phyloP scores from a whole-genome alignment of 768 basidiomycete species.

The Omphalotus guepiniiformis region DNA sequence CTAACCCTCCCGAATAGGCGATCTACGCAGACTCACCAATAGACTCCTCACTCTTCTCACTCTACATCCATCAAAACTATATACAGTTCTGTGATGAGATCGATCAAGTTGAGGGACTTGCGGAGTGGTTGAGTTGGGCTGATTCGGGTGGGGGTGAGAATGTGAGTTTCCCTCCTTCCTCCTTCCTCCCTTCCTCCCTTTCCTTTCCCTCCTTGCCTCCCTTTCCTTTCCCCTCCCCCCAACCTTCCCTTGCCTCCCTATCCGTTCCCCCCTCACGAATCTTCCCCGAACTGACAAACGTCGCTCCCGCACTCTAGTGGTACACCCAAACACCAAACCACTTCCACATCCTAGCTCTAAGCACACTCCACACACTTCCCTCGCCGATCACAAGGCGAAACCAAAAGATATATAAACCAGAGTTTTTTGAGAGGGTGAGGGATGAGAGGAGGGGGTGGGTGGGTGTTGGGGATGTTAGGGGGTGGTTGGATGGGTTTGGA shows the following conservation, averaged over 20 bases:
- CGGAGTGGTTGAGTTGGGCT: slow-evolving; percentile 74
- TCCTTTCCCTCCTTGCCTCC: background rate
- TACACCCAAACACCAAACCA: slow-evolving; percentile 73
- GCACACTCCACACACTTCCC: slow-evolving; percentile 83
- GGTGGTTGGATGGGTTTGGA: slow-evolving; percentile 57
- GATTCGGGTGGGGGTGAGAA: slow-evolving; percentile 66
- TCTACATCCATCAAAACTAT: slow-evolving; percentile 95
- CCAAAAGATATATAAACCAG: slow-evolving; percentile 86
- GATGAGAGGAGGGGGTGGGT: slow-evolving; percentile 59
- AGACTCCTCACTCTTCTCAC: slow-evolving; percentile 81
- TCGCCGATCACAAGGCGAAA: slow-evolving; percentile 73
- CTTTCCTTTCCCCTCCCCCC: no score
- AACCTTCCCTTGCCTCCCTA: no score
- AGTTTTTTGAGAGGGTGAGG: slow-evolving; percentile 67
- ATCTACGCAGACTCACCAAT: slow-evolving; percentile 85
- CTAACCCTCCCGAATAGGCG: slow-evolving; percentile 34
- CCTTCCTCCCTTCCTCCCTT: background rate
- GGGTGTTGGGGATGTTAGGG: slow-evolving; percentile 49
- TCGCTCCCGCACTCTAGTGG: slow-evolving; percentile 47
- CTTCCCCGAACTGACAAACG: background rate
- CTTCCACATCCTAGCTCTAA: slow-evolving; percentile 82
- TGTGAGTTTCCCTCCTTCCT: slow-evolving; percentile 31
- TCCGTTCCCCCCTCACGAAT: no score
- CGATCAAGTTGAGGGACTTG: slow-evolving; percentile 65
- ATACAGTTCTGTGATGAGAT: slow-evolving; percentile 76